Base-by-base conservation (phyloP, 176 grass and related monocot genomes). In the Zoysia japonica region DNA sequence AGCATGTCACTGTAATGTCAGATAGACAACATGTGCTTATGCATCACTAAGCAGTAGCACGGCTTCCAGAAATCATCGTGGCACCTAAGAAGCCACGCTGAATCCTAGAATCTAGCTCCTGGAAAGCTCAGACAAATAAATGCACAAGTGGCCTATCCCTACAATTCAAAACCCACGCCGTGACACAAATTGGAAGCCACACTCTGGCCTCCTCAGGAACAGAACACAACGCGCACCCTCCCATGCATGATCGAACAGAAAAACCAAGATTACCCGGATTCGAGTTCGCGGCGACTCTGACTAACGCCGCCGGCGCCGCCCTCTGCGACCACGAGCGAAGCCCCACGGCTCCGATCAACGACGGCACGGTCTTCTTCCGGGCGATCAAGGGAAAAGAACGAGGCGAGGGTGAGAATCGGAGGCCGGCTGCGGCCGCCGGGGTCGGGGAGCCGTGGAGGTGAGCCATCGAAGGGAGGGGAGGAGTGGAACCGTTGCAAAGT, bases 391-490 rank as follows among this genome's bases (percentile, higher is more conserved):
- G 14, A 55, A 10, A 50, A 48, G 78, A n/a, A 1, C 47, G 65
- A 13, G 37, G 77, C 20, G 57, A 71, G 8, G 87, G 57, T 6
- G 71, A 66, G 48, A 52, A 56, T 13, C 74, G 49, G 68, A 67
- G 67, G 66, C 71, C 77, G 77, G 77, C 66, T 40, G 67, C 41
- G 36, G 76, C 47, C 15, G 77, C 57, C 61, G 65, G 65, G 11
- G 77, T 48, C 61, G 65, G 65, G 11, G 82, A 8, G 47, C 49
- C 12, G 35, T 65, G 47, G 65, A 85, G 54, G 56, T 64, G 11
- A 48, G 81, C 76, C 86, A 88, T 88, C 79, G 60, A 38, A 66
- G 65, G 14, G 76, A 7, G 2, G 11, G 17, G 17, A 57, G 28
- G 0, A 0, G 28, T 28, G 28, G 28, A 28, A 28, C 28, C 28